phyloP scores from a whole-genome alignment of 202 grass and related monocot genomes.

The Alloteropsis angusta region DNA sequence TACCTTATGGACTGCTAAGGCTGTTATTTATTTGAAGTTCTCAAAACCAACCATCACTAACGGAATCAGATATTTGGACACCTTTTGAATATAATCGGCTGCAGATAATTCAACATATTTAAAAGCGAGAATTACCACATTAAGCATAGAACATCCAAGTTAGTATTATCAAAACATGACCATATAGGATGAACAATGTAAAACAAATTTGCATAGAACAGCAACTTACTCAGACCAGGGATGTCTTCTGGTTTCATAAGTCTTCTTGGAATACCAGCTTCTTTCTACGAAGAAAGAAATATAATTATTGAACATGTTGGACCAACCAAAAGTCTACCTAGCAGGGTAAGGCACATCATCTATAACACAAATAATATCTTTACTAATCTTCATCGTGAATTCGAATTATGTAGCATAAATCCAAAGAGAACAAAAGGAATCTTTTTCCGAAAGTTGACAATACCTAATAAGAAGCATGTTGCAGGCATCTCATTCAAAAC shows the following conservation, averaged over 20 bases:
- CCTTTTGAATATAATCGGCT: neutral
- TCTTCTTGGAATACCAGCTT: slow-evolving; percentile 86
- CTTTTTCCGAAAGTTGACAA: neutral
- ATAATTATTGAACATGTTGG: neutral
- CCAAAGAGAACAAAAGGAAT: slow-evolving; percentile 3
- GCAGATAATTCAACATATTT: neutral
- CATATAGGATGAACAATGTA: neutral
- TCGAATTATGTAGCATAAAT: slow-evolving; percentile 9
- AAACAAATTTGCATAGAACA: neutral
- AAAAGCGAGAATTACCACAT: neutral
- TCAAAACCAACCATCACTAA: neutral
- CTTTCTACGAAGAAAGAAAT: slow-evolving; percentile 65
- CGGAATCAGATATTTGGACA: neutral
- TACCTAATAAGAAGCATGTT: neutral
- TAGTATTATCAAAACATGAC: neutral
- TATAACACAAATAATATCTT: neutral
- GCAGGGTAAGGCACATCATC: neutral
- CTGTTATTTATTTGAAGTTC: neutral
- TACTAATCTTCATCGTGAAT: neutral
- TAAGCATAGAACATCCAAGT: neutral
- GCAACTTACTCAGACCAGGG: slow-evolving; percentile 83
- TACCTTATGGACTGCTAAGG: neutral
- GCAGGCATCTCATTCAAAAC: neutral
- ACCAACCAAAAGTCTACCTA: neutral
- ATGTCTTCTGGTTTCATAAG: slow-evolving; percentile 85